Evolutionary conservation across 306 rosid species (phyloP).

Genomic region (Corylus avellana): DNA sequence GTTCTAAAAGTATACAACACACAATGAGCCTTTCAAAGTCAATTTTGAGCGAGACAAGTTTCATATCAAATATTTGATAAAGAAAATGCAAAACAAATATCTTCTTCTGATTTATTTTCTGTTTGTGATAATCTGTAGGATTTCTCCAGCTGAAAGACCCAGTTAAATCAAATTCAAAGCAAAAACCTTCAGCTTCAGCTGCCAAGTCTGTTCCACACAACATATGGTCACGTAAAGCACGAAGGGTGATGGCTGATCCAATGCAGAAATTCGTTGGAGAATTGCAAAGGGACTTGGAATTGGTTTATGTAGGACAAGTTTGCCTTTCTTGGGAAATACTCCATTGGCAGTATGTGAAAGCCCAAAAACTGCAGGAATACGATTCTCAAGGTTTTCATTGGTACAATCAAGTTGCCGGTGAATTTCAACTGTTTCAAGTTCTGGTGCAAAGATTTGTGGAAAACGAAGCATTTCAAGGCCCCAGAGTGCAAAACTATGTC

Average conservation of each 20-base stretch:
- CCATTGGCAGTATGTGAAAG: conserved; percentile 82
- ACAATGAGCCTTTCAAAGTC: too few relatives aligned
- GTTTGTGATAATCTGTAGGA: conserved; percentile 45
- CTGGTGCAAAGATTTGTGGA: conserved; percentile 73
- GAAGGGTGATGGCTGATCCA: conserved; percentile 47
- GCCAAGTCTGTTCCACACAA: conserved; percentile 55
- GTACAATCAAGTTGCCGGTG: conserved; percentile 69
- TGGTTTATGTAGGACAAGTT: conserved; percentile 86
- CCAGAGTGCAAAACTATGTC: conserved; percentile 69
- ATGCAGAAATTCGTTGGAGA: conserved; percentile 52
- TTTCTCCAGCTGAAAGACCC: conserved; percentile 71
- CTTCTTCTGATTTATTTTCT: neutral
- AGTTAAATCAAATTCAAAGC: conserved; percentile 37
- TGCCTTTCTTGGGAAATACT: conserved; percentile 98
- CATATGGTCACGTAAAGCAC: conserved; percentile 50
- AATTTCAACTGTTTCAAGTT: conserved; percentile 84
- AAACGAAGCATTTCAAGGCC: conserved; percentile 79
- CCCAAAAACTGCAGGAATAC: conserved; percentile 51
- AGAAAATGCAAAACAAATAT: too few relatives aligned
- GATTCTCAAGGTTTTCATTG: conserved; percentile 34
- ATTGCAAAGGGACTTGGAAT: conserved; percentile 70
- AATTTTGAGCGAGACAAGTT: neutral
- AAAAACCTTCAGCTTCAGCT: conserved; percentile 40
- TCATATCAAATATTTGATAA: conserved; percentile 29
- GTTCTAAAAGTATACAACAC: conserved; percentile 4